These are phyloP conservation scores for Mycena galericulata DNA, from an alignment of 768 basidiomycete species.

Conservation along the genomic window DNA sequence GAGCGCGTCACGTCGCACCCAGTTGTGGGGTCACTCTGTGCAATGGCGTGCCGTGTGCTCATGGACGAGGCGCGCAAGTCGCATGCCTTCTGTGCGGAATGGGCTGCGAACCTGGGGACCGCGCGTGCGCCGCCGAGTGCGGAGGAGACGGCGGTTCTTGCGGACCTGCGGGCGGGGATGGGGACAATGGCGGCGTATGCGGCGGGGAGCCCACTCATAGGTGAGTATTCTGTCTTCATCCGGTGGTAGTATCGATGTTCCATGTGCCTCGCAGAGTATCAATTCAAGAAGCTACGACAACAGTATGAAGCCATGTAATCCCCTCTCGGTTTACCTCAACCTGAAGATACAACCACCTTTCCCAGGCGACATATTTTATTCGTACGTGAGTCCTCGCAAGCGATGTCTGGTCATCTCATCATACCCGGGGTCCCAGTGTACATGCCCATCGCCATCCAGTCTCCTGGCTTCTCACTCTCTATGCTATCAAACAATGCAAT, in stretches of 20 bases:
- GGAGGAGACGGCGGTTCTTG: constrained; percentile 4
- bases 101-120: background rate
- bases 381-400: too few relatives aligned
- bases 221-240: background rate
- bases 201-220: constrained; percentile 16
- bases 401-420: too few relatives aligned
- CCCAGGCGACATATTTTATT: too few relatives aligned
- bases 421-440: too few relatives aligned
- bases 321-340: too few relatives aligned
- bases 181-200: constrained; percentile 17
- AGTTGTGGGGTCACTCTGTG: constrained; percentile 22
- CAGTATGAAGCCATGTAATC: background rate
- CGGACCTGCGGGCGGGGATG: constrained; percentile 11
- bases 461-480: too few relatives aligned
- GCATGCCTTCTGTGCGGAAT: background rate
- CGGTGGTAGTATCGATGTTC: too few relatives aligned
- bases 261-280: background rate
- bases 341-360: too few relatives aligned
- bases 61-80: background rate
- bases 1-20: constrained; percentile 23
- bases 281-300: background rate
- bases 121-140: background rate
- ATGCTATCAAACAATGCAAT: too few relatives aligned
- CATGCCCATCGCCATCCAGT: too few relatives aligned
- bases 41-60: constrained; percentile 4